Evolutionary conservation across 2,329 filamentous ascomycete species (phyloP), one percentile per base, ranked within the genome.

Genomic region (Colletotrichum truncatum): DNA sequence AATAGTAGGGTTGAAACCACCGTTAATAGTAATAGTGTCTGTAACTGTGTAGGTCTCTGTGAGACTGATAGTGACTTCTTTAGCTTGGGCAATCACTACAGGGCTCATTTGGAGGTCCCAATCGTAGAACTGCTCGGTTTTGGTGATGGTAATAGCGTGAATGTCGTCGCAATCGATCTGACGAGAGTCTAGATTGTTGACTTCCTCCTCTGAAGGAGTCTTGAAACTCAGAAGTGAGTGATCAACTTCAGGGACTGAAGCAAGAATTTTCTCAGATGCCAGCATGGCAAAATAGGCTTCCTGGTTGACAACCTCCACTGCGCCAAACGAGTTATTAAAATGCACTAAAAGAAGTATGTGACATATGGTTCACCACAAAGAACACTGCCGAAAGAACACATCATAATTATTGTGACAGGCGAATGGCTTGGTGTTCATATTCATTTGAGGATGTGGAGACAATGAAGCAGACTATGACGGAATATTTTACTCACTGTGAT

Each of bases 101-200:
- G 54, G 54, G 28, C 39, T 34, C 54, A 57, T 57, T 28, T 57
- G 54, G 11, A 57, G n/a, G 26, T 57, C 54, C 54, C 54, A 57
- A 41, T 57, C 54, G 41, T 36, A 32, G 41, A 57, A 57, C 10
- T 41, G 39, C 18, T 57, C 26, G 1, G 39, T 57, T 16, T 10
- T 57, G 28, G 30, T 34, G 36, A 34, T 48, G 28, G 36, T 11
- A 14, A 43, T 21, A 10, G 53, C 39, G 11, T 36, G 43, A 14
- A 30, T 57, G 14, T n/a, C 25, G 26, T 16, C 28, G 30, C 54
- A 48, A 16, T 4, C 18, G 38, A 16, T 8, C 41, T 57, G 54
- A 23, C 54, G 54, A 4, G 39, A 21, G n/a, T 26, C 54, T 6
- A 48, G 16, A n/a, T 36, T 11, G n/a, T 30, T 18, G 26, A 32